Evolutionary conservation across 768 basidiomycete genomes (phyloP).

Genomic region (Tylopilus balloui): DNA sequence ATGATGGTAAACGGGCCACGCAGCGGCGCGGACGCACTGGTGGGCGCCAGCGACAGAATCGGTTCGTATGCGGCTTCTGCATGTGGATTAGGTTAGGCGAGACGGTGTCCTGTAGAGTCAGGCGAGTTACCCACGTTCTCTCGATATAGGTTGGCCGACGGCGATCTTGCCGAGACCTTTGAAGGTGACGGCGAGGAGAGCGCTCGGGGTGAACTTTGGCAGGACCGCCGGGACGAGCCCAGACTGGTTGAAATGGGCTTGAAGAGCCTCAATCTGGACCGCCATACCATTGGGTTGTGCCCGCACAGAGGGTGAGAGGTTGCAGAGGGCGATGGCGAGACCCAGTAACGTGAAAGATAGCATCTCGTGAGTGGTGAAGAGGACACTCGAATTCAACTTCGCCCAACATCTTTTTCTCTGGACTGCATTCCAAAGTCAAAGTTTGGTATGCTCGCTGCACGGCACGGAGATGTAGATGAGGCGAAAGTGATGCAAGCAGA

Average conservation of each 20-base stretch:
- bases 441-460: constrained; percentile 20
- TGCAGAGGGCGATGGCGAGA: constrained; percentile 35
- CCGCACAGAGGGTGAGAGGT: constrained; percentile 30
- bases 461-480: constrained; percentile 11
- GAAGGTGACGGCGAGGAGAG: constrained; percentile 51
- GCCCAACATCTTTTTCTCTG: neutral
- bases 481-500: constrained; percentile 28
- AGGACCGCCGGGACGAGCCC: constrained; percentile 61
- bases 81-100: neutral
- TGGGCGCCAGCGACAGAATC: constrained; percentile 46
- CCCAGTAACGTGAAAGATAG: constrained; percentile 5
- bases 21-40: constrained; percentile 43
- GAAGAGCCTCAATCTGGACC: constrained; percentile 51
- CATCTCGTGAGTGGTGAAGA: constrained; percentile 13
- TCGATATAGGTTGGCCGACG: constrained; percentile 55
- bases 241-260: constrained; percentile 64
- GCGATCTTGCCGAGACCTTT: constrained; percentile 44
- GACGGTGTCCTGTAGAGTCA: neutral
- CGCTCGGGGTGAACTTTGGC: constrained; percentile 54
- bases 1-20: constrained; percentile 57
- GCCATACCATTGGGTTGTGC: constrained; percentile 43
- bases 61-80: constrained; percentile 58
- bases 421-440: constrained; percentile 15
- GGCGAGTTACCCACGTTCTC: constrained; percentile 45
- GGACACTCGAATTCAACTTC: neutral